phyloP scores from a whole-genome alignment of 2,329 filamentous ascomycete species.

The Grosmannia clavigera region DNA sequence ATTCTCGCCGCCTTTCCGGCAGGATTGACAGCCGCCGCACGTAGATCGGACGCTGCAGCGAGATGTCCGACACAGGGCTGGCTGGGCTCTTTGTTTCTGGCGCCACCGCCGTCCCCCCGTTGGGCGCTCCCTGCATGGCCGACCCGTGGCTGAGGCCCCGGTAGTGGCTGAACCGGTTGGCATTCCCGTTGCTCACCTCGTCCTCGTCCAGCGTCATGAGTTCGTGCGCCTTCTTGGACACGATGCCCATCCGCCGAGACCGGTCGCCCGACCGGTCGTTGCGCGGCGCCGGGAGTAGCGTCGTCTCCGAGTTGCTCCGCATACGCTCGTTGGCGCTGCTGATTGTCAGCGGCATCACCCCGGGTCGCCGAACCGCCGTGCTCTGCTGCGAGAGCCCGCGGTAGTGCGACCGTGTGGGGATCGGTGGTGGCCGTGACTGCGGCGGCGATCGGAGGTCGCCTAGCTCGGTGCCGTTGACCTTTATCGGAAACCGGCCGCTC shows the following conservation, averaged over 20 bases:
- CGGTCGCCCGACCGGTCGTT: conserved; percentile 35
- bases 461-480: conserved; percentile 61
- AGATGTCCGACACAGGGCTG: conserved; percentile 42
- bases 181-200: conserved; percentile 26
- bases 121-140: conserved; percentile 37
- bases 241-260: conserved; percentile 51
- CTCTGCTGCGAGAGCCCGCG: conserved; percentile 61
- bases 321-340: conserved; percentile 56
- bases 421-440: conserved; percentile 55
- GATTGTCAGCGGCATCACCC: conserved; percentile 58
- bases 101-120: conserved; percentile 13
- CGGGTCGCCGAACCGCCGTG: conserved; percentile 51
- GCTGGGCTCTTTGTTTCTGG: conserved; percentile 34
- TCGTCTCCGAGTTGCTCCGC: conserved; percentile 52
- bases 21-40: conserved; percentile 51
- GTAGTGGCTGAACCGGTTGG: conserved; percentile 53
- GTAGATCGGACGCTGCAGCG: conserved; percentile 47
- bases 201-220: conserved; percentile 51
- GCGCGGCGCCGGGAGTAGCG: conserved; percentile 32
- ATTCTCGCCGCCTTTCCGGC: conserved; percentile 51
- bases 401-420: conserved; percentile 71
- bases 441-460: conserved; percentile 57
- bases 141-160: conserved; percentile 57
- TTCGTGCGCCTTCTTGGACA: conserved; percentile 47
- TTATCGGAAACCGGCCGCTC: conserved; percentile 55